Conservation (phyloP, 148 eudicot genomes). For the Fallopia convolvulus region DNA sequence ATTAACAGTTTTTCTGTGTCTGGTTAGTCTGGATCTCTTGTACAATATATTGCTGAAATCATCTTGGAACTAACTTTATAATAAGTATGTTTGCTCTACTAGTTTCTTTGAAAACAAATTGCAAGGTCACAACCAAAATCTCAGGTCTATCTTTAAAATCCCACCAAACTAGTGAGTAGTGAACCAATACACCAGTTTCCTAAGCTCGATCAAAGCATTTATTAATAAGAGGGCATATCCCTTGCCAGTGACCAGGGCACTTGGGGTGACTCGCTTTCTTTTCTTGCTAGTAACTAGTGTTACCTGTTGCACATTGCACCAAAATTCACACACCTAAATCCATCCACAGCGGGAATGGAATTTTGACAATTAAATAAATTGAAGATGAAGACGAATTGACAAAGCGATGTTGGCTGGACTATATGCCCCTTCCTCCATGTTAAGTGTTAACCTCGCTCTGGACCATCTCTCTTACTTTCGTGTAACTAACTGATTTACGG, state of each 20-base stretch:
- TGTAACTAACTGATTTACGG: not conserved
- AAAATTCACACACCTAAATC: not conserved
- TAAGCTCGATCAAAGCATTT: too few relatives aligned
- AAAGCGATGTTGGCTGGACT: constrained; percentile 37
- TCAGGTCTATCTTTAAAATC: not conserved
- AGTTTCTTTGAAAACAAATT: too few relatives aligned
- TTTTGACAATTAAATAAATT: too few relatives aligned
- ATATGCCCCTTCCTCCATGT: constrained; percentile 41
- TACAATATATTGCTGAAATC: too few relatives aligned
- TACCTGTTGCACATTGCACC: constrained; percentile 27
- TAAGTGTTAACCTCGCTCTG: constrained; percentile 32
- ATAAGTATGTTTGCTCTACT: too few relatives aligned
- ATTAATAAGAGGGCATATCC: constrained; percentile 28
- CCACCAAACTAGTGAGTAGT: too few relatives aligned
- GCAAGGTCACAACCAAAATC: not conserved
- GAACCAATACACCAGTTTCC: too few relatives aligned
- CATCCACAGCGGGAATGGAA: not conserved
- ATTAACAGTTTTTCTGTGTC: too few relatives aligned
- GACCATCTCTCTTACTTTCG: not conserved
- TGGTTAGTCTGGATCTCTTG: too few relatives aligned
- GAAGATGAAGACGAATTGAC: constrained; percentile 15
- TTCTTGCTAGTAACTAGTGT: constrained; percentile 38
- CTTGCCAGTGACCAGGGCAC: constrained; percentile 86
- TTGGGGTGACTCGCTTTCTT: constrained; percentile 67
- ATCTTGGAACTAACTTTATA: too few relatives aligned